These are phyloP conservation scores for Schizophyllum amplum DNA, from an alignment of 1,284 basidiomycete genomes.

Conservation along the genomic window DNA sequence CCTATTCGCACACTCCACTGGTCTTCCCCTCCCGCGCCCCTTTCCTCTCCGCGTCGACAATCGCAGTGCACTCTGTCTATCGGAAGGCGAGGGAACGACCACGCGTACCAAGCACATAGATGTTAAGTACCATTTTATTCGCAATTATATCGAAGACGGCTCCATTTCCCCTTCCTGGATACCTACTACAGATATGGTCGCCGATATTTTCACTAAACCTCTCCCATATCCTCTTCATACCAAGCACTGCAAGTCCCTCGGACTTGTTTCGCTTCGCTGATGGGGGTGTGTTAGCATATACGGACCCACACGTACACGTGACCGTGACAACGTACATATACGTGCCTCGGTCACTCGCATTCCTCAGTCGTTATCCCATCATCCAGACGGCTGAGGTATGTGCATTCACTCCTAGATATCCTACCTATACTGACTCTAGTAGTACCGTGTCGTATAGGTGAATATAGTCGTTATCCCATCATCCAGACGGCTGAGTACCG, in stretches of 20 bases:
- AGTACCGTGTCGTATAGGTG: no score
- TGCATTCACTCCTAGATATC: no score
- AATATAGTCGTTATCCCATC: no score
- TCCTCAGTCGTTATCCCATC: no score
- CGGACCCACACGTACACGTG: no score
- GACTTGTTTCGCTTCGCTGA: not conserved
- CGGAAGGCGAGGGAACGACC: not conserved
- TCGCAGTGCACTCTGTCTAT: constrained; percentile 16
- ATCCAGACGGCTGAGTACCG: no score
- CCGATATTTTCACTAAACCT: constrained; percentile 13
- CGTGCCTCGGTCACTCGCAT: no score
- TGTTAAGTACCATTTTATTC: constrained; percentile 8
- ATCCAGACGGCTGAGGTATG: no score
- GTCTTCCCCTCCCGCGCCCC: not conserved
- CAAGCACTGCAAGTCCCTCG: not conserved
- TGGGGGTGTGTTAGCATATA: not conserved
- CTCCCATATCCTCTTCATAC: constrained; percentile 1
- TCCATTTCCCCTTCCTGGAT: constrained; percentile 10
- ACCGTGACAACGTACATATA: no score
- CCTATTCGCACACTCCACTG: constrained; percentile 8
- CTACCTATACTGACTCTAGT: no score
- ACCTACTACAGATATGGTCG: constrained; percentile 12
- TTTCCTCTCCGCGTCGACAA: constrained; percentile 18
- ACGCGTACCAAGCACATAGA: constrained; percentile 11
- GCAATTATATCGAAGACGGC: constrained; percentile 8